phyloP scores from a whole-genome alignment of 2,329 filamentous ascomycete genomes.

The Aspergillus transmontanensis region DNA sequence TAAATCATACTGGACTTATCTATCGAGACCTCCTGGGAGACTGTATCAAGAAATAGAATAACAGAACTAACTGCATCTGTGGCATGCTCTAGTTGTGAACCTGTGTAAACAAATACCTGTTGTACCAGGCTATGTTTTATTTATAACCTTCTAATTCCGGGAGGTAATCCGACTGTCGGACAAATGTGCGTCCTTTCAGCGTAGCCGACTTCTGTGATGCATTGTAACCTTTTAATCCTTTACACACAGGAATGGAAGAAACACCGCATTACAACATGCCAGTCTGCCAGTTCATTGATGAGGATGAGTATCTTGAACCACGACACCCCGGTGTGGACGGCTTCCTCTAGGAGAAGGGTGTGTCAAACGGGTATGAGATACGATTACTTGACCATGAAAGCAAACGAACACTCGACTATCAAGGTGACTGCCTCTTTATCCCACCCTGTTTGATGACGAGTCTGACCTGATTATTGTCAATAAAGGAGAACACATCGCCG shows the following conservation, averaged over 20 bases:
- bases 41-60: not conserved
- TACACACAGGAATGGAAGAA: not conserved
- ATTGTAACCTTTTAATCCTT: not conserved
- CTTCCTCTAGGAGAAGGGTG: no score
- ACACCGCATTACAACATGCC: not conserved
- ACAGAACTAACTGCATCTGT: not conserved
- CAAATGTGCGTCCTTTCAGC: not conserved
- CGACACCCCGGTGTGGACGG: no score
- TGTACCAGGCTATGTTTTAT: not conserved
- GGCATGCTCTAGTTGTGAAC: not conserved
- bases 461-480: not conserved
- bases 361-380: not conserved
- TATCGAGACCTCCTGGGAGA: no score
- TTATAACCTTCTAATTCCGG: not conserved
- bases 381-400: not conserved
- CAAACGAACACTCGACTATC: not conserved
- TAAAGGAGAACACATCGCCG: not conserved
- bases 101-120: not conserved
- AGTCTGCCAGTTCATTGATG: rapidly evolving
- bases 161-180: not conserved
- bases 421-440: not conserved
- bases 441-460: not conserved
- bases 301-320: not conserved
- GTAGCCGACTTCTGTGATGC: not conserved
- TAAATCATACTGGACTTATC: not conserved